Evolutionary conservation across 2,329 filamentous ascomycete genomes (phyloP).

Genomic region (Fusarium circinatum): DNA sequence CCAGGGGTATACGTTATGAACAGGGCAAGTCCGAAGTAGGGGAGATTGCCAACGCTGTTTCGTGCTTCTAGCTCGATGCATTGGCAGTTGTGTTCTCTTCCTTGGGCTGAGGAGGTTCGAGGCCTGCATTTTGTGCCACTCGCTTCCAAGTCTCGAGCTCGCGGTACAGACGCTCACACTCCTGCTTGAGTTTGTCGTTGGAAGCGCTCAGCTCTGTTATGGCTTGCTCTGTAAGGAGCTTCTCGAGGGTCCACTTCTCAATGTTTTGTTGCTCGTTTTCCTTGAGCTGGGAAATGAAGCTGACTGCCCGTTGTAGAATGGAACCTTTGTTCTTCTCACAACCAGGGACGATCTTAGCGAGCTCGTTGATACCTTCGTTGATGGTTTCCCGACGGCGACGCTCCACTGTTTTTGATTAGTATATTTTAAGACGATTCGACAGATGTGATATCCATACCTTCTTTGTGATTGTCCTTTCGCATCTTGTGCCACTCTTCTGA

Average conservation of each 20-base stretch:
- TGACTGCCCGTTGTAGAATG: constrained; percentile 90
- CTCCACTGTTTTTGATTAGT: constrained; percentile 73
- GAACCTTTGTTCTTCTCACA: constrained; percentile 99
- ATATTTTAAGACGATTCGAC: neutral
- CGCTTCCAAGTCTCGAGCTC: constrained; percentile 85
- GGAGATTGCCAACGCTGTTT: constrained; percentile 27
- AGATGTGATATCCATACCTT: constrained; percentile 72
- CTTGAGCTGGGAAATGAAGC: constrained; percentile 93
- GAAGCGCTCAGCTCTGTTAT: constrained; percentile 87
- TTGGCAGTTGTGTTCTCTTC: constrained; percentile 47
- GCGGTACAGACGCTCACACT: constrained; percentile 80
- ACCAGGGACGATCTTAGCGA: constrained; percentile 95
- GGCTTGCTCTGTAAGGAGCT: constrained; percentile 88
- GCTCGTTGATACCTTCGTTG: constrained; percentile 98
- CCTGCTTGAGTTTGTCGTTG: constrained; percentile 86
- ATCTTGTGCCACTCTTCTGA: constrained; percentile 98
- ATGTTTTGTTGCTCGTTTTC: constrained; percentile 95
- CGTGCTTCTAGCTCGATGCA: constrained; percentile 44
- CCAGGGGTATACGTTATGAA: constrained; percentile 41
- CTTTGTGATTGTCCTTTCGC: constrained; percentile 97
- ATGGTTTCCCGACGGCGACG: constrained; percentile 96
- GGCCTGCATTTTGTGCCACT: constrained; percentile 68
- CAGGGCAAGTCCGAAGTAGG: neutral
- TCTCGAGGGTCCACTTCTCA: constrained; percentile 93
- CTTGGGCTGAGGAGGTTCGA: constrained; percentile 56